phyloP scores from a whole-genome alignment of 2,329 filamentous ascomycete species.

The Sclerotinia subarctica region DNA sequence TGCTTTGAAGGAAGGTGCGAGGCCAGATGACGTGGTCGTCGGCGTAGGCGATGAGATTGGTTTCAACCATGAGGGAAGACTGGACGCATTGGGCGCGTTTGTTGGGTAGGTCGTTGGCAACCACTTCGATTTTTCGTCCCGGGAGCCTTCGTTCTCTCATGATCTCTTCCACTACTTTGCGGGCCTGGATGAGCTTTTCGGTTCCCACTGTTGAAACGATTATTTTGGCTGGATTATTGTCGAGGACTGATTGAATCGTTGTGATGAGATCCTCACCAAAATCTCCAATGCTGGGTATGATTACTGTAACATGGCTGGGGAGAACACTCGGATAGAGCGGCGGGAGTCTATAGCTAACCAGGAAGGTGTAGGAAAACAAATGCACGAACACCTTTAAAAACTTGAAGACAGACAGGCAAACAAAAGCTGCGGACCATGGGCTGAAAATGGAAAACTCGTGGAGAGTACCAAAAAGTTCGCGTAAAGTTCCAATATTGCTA shows the following conservation, averaged over 20 bases:
- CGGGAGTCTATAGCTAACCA: neutral
- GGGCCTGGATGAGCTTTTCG: slow-evolving; percentile 9
- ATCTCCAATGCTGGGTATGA: slow-evolving; percentile 27
- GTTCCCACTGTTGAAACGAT: slow-evolving; percentile 27
- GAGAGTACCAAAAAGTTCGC: neutral
- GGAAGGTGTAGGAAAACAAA: slow-evolving; percentile 24
- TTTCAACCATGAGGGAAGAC: slow-evolving; percentile 22
- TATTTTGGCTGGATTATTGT: slow-evolving; percentile 23
- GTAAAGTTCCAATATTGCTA: neutral
- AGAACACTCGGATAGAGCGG: slow-evolving; percentile 16
- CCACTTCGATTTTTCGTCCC: neutral
- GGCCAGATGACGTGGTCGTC: slow-evolving; percentile 32
- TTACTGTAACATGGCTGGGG: slow-evolving; percentile 29
- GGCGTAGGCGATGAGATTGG: slow-evolving; percentile 24
- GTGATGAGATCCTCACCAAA: slow-evolving; percentile 23
- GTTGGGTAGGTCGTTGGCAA: slow-evolving; percentile 13
- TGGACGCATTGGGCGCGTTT: slow-evolving; percentile 27
- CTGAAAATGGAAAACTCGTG: neutral
- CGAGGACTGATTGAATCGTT: slow-evolving; percentile 22
- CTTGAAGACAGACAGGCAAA: slow-evolving; percentile 27
- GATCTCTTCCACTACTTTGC: neutral
- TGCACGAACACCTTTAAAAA: slow-evolving; percentile 28
- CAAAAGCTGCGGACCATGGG: slow-evolving; percentile 18
- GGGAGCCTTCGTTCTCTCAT: neutral
- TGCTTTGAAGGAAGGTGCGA: slow-evolving; percentile 22